Conservation (phyloP, 1,284 basidiomycete genomes). For the Naganishia cerealis region DNA sequence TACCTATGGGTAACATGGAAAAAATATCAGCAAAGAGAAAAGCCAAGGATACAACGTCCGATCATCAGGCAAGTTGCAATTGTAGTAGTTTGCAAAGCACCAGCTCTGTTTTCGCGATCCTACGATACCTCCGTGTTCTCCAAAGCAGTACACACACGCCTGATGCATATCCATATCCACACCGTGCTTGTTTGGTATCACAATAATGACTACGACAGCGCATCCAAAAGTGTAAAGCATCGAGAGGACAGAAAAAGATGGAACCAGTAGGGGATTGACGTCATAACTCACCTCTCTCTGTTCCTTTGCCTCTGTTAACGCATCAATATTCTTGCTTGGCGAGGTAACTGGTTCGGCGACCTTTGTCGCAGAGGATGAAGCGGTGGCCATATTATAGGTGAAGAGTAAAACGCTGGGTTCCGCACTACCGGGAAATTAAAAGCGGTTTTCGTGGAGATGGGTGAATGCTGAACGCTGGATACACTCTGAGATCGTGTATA, state of each 20-base stretch:
- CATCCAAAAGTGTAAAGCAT: too few relatives aligned
- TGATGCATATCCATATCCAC: too few relatives aligned
- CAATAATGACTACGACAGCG: not conserved
- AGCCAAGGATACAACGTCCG: too few relatives aligned
- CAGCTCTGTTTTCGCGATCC: too few relatives aligned
- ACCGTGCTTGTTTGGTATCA: not conserved
- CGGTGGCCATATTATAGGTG: constrained; percentile 8
- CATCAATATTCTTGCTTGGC: not conserved
- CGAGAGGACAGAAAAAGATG: not conserved
- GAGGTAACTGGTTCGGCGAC: not conserved
- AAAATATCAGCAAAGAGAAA: not conserved
- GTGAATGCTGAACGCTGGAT: not conserved
- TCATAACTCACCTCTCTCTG: constrained; percentile 27
- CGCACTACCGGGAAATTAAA: not conserved
- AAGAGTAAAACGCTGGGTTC: not conserved
- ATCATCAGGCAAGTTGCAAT: not conserved
- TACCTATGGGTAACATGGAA: constrained; percentile 11
- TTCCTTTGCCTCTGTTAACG: constrained; percentile 6
- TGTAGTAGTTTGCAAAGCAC: too few relatives aligned
- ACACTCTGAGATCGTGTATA: not conserved
- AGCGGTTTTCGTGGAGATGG: not conserved
- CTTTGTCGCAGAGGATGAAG: constrained; percentile 2
- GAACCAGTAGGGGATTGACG: constrained; percentile 1
- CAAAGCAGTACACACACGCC: too few relatives aligned
- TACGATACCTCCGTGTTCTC: too few relatives aligned